Evolutionary conservation across 768 basidiomycete genomes (phyloP).

Genomic region (Tylopilus rubrobrunneus): DNA sequence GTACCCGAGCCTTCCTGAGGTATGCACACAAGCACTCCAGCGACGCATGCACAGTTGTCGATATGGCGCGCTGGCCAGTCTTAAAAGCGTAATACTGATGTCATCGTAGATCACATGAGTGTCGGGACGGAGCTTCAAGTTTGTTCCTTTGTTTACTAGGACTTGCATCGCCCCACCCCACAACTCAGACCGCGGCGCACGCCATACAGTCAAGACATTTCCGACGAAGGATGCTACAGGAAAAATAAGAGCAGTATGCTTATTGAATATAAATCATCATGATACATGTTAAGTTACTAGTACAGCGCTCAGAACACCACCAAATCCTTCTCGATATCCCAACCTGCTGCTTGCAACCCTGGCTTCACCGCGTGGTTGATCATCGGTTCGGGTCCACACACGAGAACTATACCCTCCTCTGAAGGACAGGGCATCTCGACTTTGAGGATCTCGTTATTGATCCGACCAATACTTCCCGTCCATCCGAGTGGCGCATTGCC

Average conservation of each 20-base stretch:
- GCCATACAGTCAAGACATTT: no score
- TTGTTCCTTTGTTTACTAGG: background rate
- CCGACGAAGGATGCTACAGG: background rate
- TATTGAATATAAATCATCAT: background rate
- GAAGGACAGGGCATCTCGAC: constrained; percentile 39
- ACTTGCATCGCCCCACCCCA: background rate
- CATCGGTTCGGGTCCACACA: constrained; percentile 49
- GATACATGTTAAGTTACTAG: background rate
- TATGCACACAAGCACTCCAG: no score
- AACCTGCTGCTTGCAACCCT: constrained; percentile 32
- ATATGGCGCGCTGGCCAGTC: no score
- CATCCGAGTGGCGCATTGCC: constrained; percentile 33
- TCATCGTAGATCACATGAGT: no score
- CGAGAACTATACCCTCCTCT: constrained; percentile 38
- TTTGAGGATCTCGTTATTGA: constrained; percentile 37
- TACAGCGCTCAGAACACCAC: constrained; percentile 31
- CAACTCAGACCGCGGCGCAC: background rate
- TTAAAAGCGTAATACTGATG: no score
- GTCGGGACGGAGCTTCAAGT: no score
- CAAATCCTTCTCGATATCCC: constrained; percentile 33
- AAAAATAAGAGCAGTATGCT: background rate
- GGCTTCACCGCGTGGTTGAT: constrained; percentile 31
- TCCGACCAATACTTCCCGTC: constrained; percentile 39
- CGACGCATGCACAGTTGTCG: no score
- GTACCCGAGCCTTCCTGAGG: no score